A percentile compares a stretch with the other conserved stretches of the same genome.
Evolutionary conservation across 2,329 filamentous ascomycete species (phyloP).

Genomic region (Exophiala mesophila): DNA sequence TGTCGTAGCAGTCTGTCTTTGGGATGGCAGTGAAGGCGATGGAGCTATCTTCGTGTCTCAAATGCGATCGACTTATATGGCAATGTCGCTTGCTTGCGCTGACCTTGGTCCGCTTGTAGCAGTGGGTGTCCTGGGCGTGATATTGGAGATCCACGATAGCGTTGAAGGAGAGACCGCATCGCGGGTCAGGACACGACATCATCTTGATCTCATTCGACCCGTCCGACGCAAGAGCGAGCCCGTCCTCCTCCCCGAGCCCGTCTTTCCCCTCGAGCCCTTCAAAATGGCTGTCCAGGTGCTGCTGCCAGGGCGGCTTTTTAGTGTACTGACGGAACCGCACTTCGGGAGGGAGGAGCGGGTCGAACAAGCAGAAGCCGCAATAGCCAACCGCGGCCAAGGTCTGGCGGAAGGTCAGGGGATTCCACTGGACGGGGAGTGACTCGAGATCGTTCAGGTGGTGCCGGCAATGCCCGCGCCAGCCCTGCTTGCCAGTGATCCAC

Average conservation of each 20-base stretch:
- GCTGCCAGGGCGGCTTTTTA: slow-evolving; percentile 9
- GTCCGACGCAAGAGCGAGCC: slow-evolving; percentile 9
- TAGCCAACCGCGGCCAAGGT: slow-evolving; percentile 9
- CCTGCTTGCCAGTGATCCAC: slow-evolving; percentile 21
- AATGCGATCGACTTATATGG: background rate
- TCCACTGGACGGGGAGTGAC: slow-evolving; percentile 21
- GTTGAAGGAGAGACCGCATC: slow-evolving; percentile 9
- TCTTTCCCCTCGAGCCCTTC: slow-evolving; percentile 1
- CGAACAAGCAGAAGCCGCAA: slow-evolving; percentile 9
- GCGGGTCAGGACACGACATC: slow-evolving; percentile 4
- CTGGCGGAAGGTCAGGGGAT: slow-evolving; percentile 20
- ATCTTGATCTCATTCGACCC: slow-evolving; percentile 7
- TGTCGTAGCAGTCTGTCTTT: slow-evolving; percentile 6
- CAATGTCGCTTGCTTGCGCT: slow-evolving; percentile 7
- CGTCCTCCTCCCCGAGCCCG: slow-evolving; percentile 5
- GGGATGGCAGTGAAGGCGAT: slow-evolving; percentile 4
- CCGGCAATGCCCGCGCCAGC: slow-evolving; percentile 22
- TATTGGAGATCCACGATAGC: slow-evolving; percentile 10
- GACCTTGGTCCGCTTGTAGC: slow-evolving; percentile 8
- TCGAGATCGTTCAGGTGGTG: slow-evolving; percentile 24
- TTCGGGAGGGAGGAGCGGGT: slow-evolving; percentile 2
- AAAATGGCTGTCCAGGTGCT: slow-evolving; percentile 10
- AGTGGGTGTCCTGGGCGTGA: slow-evolving; percentile 9
- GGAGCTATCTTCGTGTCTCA: background rate
- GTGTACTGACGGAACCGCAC: slow-evolving; percentile 8